Evolutionary conservation across 73 alveolate species (phyloP).

Genomic region (Paramecium pentaurelia): DNA sequence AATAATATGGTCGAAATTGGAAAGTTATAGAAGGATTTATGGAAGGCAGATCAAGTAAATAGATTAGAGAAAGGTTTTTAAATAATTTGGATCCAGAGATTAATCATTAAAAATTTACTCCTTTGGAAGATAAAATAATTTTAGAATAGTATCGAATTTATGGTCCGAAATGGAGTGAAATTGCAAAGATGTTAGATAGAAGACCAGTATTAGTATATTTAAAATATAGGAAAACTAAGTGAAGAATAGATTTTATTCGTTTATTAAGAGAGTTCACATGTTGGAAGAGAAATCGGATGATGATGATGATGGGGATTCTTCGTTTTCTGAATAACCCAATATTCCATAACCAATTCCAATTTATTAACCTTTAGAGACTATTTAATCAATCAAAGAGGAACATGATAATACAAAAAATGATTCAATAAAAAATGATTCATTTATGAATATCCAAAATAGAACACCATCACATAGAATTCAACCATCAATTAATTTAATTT

Average conservation of each 20-base stretch:
- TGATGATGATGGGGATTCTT: not conserved
- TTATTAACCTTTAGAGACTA: constrained; percentile 10
- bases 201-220: not conserved
- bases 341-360: not conserved
- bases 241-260: constrained; percentile 38
- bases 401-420: constrained; percentile 22
- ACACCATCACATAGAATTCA: constrained; percentile 5
- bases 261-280: not conserved
- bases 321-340: not conserved
- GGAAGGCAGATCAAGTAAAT: constrained; percentile 31
- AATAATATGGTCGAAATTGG: constrained; percentile 40
- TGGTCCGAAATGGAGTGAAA: constrained; percentile 53
- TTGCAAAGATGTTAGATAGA: constrained; percentile 32
- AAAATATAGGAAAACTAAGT: constrained; percentile 35
- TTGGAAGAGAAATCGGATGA: constrained; percentile 6
- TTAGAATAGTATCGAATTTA: not conserved
- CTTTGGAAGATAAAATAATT: not conserved
- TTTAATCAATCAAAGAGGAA: not conserved
- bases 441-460: not conserved
- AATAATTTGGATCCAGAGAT: constrained; percentile 35
- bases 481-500: not conserved
- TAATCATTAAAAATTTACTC: constrained; percentile 4
- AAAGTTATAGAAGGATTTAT: not conserved
- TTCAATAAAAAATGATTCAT: not conserved
- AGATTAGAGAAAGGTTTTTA: constrained; percentile 26